Conservation (phyloP, 495 filamentous ascomycete genomes). For the Penicillium dipodomyicola region DNA sequence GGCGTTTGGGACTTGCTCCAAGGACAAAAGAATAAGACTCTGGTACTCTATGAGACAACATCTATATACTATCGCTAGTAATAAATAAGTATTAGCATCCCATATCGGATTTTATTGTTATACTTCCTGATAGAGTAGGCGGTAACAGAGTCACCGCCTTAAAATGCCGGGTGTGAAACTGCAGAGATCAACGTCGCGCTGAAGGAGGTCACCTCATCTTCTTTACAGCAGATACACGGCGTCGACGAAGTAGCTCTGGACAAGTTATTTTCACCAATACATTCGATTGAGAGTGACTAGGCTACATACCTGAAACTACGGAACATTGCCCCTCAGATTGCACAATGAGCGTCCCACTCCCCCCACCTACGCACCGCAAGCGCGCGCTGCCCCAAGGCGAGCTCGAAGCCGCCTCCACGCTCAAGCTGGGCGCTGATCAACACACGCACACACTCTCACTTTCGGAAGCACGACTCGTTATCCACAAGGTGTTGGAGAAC, state of each 20-base stretch:
- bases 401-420: constrained; percentile 78
- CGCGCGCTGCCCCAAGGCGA: constrained; percentile 73
- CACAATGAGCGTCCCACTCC: constrained; percentile 43
- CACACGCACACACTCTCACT: constrained; percentile 83
- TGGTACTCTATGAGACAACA: constrained; percentile 15
- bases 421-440: constrained; percentile 89
- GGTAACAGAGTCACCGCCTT: constrained; percentile 25
- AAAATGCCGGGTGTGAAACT: constrained; percentile 19
- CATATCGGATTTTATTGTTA: background rate
- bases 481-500: constrained; percentile 78
- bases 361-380: constrained; percentile 62
- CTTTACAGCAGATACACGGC: background rate
- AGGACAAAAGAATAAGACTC: constrained; percentile 10
- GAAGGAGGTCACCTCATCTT: background rate
- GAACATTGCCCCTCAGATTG: background rate
- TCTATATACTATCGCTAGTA: background rate
- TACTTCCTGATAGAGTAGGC: background rate
- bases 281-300: background rate
- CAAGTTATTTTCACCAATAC: background rate
- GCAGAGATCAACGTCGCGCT: constrained; percentile 19
- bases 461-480: constrained; percentile 86
- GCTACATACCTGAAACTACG: background rate
- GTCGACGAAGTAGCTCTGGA: background rate
- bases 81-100: background rate
- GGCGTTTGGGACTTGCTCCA: constrained; percentile 16